Evolutionary conservation across 2,329 filamentous ascomycete genomes (phyloP).

Genomic region (Fusarium penzigii): DNA sequence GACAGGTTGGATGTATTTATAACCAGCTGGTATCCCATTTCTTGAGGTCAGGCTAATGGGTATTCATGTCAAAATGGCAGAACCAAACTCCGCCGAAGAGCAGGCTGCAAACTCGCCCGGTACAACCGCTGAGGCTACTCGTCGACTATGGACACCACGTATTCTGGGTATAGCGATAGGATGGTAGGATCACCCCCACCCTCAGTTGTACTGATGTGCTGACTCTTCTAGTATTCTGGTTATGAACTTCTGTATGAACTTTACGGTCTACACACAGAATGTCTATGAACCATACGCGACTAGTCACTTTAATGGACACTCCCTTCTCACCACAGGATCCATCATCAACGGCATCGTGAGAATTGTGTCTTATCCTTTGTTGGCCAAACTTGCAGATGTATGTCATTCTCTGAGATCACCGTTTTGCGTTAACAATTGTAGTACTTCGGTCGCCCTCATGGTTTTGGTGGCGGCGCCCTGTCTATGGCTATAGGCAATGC

Average conservation of each 20-base stretch:
- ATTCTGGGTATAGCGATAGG: too few relatives aligned
- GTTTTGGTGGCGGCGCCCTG: conserved; percentile 10
- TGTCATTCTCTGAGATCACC: not conserved
- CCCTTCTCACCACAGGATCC: conserved; percentile 9
- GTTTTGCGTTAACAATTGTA: not conserved
- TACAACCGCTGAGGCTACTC: too few relatives aligned
- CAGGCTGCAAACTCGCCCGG: too few relatives aligned
- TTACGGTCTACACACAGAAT: conserved; percentile 20
- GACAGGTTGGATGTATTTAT: too few relatives aligned
- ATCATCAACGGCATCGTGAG: conserved; percentile 19
- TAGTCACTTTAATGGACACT: conserved; percentile 19
- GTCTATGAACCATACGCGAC: conserved; percentile 22
- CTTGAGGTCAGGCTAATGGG: too few relatives aligned
- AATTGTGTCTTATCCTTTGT: conserved; percentile 14
- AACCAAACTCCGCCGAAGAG: too few relatives aligned
- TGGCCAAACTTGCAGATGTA: conserved; percentile 21
- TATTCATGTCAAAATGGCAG: too few relatives aligned
- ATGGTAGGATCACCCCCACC: too few relatives aligned
- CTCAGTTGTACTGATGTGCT: not conserved
- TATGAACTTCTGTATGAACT: conserved; percentile 25
- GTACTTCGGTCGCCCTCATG: conserved; percentile 18
- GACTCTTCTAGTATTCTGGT: conserved; percentile 8
- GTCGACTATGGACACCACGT: too few relatives aligned
- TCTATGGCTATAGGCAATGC: conserved; percentile 16
- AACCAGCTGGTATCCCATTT: too few relatives aligned